phyloP scores from a whole-genome alignment of 805 yeast species.

The Candida manassasensis region DNA sequence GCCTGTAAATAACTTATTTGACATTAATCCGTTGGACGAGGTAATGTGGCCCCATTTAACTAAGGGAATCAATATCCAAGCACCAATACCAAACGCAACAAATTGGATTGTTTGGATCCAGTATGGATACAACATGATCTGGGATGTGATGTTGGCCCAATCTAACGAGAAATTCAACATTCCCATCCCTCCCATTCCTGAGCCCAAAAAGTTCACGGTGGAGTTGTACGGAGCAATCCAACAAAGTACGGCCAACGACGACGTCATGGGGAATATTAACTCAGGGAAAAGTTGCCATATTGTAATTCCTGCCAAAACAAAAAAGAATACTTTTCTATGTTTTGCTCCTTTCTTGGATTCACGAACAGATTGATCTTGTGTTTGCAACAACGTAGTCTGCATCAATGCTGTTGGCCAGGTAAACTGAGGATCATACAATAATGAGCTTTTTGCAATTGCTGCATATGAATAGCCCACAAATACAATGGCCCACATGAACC shows the following conservation, averaged over 20 bases:
- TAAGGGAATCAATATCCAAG: constrained; percentile 46
- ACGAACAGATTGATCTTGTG: constrained; percentile 18
- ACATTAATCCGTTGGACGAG: constrained; percentile 40
- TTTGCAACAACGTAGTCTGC: constrained; percentile 44
- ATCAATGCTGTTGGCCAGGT: constrained; percentile 49
- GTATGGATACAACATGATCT: constrained; percentile 47
- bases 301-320: constrained; percentile 29
- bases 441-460: constrained; percentile 42
- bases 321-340: constrained; percentile 36
- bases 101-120: constrained; percentile 50
- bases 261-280: constrained; percentile 43
- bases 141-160: constrained; percentile 50
- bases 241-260: constrained; percentile 46
- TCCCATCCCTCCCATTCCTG: constrained; percentile 53
- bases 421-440: constrained; percentile 46
- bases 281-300: constrained; percentile 50
- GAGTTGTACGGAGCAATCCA: constrained; percentile 44
- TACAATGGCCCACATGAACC: constrained; percentile 49
- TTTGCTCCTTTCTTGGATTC: constrained; percentile 15
- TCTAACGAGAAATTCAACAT: constrained; percentile 44
- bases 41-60: constrained; percentile 40
- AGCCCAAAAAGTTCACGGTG: constrained; percentile 41
- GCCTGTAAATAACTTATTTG: constrained; percentile 34
- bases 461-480: constrained; percentile 52
- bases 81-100: constrained; percentile 41